Evolutionary conservation across 192 early-diverging fungal species (phyloP).

Genomic region (Backusella mclennaniae): DNA sequence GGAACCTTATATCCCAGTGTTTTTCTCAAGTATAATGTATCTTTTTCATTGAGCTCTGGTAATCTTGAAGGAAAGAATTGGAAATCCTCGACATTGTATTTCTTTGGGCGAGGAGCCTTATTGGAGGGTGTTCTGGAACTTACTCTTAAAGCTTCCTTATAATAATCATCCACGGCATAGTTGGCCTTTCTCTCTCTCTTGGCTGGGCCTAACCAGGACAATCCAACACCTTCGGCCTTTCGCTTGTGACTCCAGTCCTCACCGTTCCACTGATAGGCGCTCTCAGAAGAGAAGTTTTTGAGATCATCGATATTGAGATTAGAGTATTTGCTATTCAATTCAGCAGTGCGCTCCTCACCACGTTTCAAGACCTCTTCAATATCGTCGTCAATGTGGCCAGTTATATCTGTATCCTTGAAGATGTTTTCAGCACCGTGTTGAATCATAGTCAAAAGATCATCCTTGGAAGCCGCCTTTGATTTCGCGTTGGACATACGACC

Average conservation of each 20-base stretch:
- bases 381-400: constrained; percentile 58
- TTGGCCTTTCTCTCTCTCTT: constrained; percentile 93
- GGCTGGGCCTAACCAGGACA: constrained; percentile 90
- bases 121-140: constrained; percentile 54
- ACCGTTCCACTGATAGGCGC: constrained; percentile 95
- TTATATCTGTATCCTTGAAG: constrained; percentile 56
- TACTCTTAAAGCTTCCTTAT: constrained; percentile 79
- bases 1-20: constrained; percentile 72
- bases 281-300: constrained; percentile 82
- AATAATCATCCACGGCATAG: constrained; percentile 92
- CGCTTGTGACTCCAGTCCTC: constrained; percentile 87
- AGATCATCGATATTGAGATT: constrained; percentile 92
- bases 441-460: constrained; percentile 93
- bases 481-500: constrained; percentile 56
- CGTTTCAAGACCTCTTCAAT: constrained; percentile 82
- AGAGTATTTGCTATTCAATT: constrained; percentile 88
- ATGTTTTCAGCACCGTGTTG: constrained; percentile 93
- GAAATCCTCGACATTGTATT: constrained; percentile 75
- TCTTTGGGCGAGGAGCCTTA: constrained; percentile 63
- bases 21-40: constrained; percentile 73
- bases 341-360: constrained; percentile 85
- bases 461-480: constrained; percentile 55
- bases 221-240: constrained; percentile 56
- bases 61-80: constrained; percentile 90
- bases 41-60: constrained; percentile 78